Evolutionary conservation across 208 protist genomes (phyloP).

Genomic region (Trichomonas tenax): DNA sequence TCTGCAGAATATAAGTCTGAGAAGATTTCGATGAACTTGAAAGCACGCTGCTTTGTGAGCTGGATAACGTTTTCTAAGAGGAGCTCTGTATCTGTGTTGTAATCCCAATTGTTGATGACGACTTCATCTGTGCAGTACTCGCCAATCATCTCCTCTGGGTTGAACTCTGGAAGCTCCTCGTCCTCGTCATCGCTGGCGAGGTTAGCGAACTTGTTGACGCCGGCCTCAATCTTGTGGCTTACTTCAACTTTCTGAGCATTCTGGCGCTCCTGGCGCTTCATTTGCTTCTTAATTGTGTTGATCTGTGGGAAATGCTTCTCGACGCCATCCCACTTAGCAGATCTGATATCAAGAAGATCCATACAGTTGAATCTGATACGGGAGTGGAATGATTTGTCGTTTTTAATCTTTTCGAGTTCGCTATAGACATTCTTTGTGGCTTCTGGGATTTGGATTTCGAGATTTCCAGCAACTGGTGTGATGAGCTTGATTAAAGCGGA

Average conservation of each 20-base stretch:
- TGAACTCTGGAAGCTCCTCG: not conserved
- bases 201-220: not conserved
- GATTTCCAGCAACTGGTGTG: not conserved
- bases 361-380: not conserved
- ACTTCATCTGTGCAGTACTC: not conserved
- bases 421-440: not conserved
- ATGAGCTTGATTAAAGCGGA: not conserved
- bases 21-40: not conserved
- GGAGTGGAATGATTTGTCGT: not conserved
- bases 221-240: not conserved
- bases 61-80: not conserved
- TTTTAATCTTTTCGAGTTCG: not conserved
- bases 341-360: not conserved
- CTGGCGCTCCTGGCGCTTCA: not conserved
- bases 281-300: not conserved
- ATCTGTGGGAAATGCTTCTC: not conserved
- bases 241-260: not conserved
- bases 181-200: not conserved
- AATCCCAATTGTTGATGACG: not conserved
- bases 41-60: not conserved
- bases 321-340: not conserved
- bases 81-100: not conserved
- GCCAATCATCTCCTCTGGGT: not conserved
- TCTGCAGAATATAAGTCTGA: not conserved
- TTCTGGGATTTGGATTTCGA: not conserved